phyloP scores from a whole-genome alignment of 768 basidiomycete genomes.

The Brasilioporus rufonigricans region DNA sequence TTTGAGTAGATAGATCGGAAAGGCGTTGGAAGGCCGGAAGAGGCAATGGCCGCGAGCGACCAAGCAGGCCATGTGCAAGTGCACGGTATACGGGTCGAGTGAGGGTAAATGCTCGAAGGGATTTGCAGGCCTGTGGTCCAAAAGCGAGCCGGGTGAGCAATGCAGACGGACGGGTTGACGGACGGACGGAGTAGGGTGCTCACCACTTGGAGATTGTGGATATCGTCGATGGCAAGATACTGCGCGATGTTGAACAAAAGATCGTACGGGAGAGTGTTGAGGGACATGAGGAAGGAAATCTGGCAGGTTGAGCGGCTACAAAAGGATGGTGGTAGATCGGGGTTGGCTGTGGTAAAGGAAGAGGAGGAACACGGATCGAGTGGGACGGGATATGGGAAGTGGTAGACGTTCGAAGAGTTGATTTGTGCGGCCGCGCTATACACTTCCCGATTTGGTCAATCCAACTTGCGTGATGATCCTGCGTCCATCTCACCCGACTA shows the following conservation, averaged over 20 bases:
- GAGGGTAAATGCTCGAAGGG: slow-evolving; percentile 56
- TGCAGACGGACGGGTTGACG: background rate
- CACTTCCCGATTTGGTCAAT: slow-evolving; percentile 12
- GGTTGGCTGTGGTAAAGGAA: background rate
- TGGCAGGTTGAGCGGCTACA: background rate
- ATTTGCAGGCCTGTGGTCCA: slow-evolving; percentile 53
- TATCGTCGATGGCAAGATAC: slow-evolving; percentile 58
- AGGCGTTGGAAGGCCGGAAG: slow-evolving; percentile 68
- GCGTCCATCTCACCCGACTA: too few relatives aligned
- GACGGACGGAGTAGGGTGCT: slow-evolving; percentile 26
- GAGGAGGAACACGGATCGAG: slow-evolving; percentile 9
- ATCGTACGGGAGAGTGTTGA: slow-evolving; percentile 62
- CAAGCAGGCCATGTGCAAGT: slow-evolving; percentile 59
- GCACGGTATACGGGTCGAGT: slow-evolving; percentile 69
- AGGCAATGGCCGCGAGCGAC: slow-evolving; percentile 65
- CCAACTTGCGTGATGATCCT: background rate
- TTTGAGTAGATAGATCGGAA: slow-evolving; percentile 59
- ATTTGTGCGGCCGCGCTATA: slow-evolving; percentile 5
- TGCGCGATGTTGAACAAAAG: slow-evolving; percentile 65
- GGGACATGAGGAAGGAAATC: slow-evolving; percentile 21
- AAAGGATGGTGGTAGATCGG: slow-evolving; percentile 7
- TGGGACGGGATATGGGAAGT: slow-evolving; percentile 15
- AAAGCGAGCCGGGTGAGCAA: background rate
- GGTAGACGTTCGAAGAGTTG: background rate
- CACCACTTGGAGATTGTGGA: slow-evolving; percentile 61